phyloP scores from a whole-genome alignment of 208 protist species.

The Crithidia mellificae region DNA sequence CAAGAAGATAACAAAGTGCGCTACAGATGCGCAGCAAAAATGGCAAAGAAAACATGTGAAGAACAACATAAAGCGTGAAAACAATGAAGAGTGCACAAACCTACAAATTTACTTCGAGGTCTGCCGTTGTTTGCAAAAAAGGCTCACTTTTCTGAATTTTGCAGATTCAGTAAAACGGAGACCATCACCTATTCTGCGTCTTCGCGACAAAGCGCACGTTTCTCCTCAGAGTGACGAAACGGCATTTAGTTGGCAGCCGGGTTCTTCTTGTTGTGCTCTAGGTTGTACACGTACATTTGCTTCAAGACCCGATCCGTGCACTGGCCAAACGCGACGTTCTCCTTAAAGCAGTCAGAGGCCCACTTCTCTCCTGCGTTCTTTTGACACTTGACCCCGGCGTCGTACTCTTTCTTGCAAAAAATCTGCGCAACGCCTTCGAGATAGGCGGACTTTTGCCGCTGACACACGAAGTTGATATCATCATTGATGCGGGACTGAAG shows the following conservation, averaged over 20 bases:
- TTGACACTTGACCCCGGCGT: conserved; percentile 74
- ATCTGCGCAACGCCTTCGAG: conserved; percentile 69
- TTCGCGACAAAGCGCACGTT: too few species aligned
- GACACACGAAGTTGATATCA: conserved; percentile 88
- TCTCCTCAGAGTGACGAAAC: too few species aligned
- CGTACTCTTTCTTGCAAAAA: conserved; percentile 82
- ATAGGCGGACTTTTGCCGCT: conserved; percentile 76
- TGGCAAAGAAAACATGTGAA: neutral
- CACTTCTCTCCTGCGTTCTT: conserved; percentile 61
- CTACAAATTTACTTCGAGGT: neutral
- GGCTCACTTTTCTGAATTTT: too few species aligned
- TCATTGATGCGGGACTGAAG: conserved; percentile 80
- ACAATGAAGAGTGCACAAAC: neutral
- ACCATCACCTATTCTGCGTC: too few species aligned
- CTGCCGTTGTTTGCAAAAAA: neutral
- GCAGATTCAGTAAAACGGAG: neutral
- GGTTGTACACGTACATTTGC: conserved; percentile 86
- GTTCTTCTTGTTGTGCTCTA: conserved; percentile 82
- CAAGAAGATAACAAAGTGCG: neutral
- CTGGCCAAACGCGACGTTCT: conserved; percentile 84
- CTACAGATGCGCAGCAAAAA: neutral
- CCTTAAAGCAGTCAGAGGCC: conserved; percentile 85
- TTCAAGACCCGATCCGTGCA: conserved; percentile 79
- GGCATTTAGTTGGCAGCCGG: conserved; percentile 57
- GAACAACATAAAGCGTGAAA: too few species aligned